A percentile compares a stretch with the other conserved stretches of the same genome.
These are phyloP conservation scores for Naganishia kalamii DNA, from an alignment of 768 basidiomycete species.

Conservation along the genomic window DNA sequence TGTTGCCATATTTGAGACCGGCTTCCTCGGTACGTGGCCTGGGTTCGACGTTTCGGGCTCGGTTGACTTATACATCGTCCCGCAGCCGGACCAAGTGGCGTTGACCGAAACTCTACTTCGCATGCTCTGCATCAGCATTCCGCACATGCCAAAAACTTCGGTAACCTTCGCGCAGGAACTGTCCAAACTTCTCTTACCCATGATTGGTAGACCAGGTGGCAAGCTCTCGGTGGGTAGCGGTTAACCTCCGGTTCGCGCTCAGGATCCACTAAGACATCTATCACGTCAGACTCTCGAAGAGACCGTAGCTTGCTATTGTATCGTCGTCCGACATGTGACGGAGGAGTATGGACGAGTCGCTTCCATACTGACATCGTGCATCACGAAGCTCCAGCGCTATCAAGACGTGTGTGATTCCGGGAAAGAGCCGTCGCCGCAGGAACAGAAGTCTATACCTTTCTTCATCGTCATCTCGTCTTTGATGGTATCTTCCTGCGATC, in stretches of 20 bases:
- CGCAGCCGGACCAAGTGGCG: constrained; percentile 70
- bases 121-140: constrained; percentile 77
- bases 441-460: constrained; percentile 45
- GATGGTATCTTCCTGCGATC: constrained; percentile 80
- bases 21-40: constrained; percentile 8
- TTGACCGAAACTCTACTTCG: constrained; percentile 81
- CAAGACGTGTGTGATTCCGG: constrained; percentile 43
- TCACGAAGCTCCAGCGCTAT: constrained; percentile 68
- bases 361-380: constrained; percentile 75
- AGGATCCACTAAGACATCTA: background rate
- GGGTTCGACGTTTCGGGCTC: background rate
- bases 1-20: constrained; percentile 69
- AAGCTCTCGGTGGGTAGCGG: constrained; percentile 58
- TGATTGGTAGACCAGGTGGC: constrained; percentile 59
- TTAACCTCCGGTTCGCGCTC: background rate
- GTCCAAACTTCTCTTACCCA: constrained; percentile 71
- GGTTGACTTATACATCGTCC: constrained; percentile 14
- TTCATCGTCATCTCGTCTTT: constrained; percentile 78
- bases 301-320: constrained; percentile 84
- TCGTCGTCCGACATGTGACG: constrained; percentile 73
- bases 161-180: constrained; percentile 81
- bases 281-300: constrained; percentile 70
- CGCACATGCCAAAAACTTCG: constrained; percentile 82
- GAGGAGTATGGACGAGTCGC: constrained; percentile 75
- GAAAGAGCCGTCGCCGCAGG: constrained; percentile 19